These are phyloP conservation scores for Phytophthora palmivora DNA, from an alignment of 352 stramenopile genomes.

Conservation along the genomic window DNA sequence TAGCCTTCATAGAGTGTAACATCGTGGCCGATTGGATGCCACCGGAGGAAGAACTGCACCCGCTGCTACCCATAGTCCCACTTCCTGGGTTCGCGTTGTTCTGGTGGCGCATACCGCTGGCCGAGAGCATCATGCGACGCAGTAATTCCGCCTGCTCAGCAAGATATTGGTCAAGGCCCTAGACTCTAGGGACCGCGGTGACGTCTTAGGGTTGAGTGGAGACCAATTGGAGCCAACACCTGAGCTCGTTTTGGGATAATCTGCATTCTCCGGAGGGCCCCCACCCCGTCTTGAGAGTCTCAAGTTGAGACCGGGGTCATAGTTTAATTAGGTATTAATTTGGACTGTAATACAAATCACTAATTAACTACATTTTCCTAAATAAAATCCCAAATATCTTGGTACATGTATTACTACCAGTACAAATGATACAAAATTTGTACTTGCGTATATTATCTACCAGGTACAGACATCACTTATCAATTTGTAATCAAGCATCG, in stretches of 20 bases:
- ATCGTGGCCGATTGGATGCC: slow-evolving; percentile 17
- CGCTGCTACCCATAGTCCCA: slow-evolving; percentile 11
- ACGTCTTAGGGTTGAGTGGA: slow-evolving; percentile 29
- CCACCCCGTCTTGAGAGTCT: slow-evolving; percentile 10
- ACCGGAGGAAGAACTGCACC: slow-evolving; percentile 20
- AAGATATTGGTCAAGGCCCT: slow-evolving; percentile 43
- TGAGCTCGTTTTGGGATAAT: slow-evolving; percentile 15
- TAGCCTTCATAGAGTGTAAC: slow-evolving; percentile 38
- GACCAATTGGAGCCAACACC: slow-evolving; percentile 25
- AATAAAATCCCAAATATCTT: too few relatives aligned
- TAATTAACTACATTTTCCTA: too few relatives aligned
- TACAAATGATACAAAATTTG: too few relatives aligned
- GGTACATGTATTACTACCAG: too few relatives aligned
- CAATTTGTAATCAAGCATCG: too few relatives aligned
- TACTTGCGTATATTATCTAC: too few relatives aligned
- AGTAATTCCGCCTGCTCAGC: slow-evolving; percentile 53
- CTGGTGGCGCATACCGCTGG: slow-evolving; percentile 23
- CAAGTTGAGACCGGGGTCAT: too few relatives aligned
- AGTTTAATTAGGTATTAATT: too few relatives aligned
- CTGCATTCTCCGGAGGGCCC: slow-evolving; percentile 5
- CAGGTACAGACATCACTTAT: too few relatives aligned
- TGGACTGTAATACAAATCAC: too few relatives aligned
- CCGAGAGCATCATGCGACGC: slow-evolving; percentile 45
- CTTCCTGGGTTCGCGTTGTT: slow-evolving; percentile 26
- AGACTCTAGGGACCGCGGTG: slow-evolving; percentile 44